Percentiles rank a stretch among this genome's conserved stretches.
These are phyloP conservation scores for Spergularia bocconei DNA, from an alignment of 148 eudicot species.

Conservation along the genomic window DNA sequence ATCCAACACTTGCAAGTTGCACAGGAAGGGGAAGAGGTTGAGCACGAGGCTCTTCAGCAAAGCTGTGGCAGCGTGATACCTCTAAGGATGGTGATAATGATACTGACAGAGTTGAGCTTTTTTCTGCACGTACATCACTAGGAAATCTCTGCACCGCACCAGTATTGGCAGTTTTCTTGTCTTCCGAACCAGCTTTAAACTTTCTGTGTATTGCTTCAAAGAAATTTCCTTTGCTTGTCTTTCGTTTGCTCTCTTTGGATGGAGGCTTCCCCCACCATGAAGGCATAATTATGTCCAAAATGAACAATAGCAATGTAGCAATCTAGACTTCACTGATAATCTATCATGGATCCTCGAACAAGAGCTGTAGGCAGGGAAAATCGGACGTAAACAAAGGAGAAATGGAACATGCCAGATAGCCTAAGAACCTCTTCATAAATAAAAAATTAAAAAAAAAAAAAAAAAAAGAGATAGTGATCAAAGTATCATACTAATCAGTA, in stretches of 20 bases:
- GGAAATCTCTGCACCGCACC: constrained; percentile 47
- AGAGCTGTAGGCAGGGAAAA: background rate
- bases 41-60: constrained; percentile 55
- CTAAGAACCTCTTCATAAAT: constrained; percentile 17
- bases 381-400: background rate
- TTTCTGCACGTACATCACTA: constrained; percentile 50
- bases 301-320: background rate
- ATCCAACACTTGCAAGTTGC: constrained; percentile 38
- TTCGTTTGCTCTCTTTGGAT: constrained; percentile 70
- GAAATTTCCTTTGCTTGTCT: constrained; percentile 53
- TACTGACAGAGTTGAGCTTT: constrained; percentile 38
- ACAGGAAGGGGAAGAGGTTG: constrained; percentile 82
- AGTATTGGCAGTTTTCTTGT: constrained; percentile 42
- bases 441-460: too few relatives aligned
- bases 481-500: background rate
- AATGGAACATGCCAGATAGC: background rate
- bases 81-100: constrained; percentile 64
- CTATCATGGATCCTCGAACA: constrained; percentile 1
- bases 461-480: too few relatives aligned
- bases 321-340: background rate
- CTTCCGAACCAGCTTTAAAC: constrained; percentile 50
- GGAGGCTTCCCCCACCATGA: constrained; percentile 86
- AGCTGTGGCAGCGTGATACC: constrained; percentile 85
- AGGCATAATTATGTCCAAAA: constrained; percentile 51
- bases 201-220: constrained; percentile 64